Base-by-base conservation (phyloP, 306 rosid species). In the Rosa lucieae region DNA sequence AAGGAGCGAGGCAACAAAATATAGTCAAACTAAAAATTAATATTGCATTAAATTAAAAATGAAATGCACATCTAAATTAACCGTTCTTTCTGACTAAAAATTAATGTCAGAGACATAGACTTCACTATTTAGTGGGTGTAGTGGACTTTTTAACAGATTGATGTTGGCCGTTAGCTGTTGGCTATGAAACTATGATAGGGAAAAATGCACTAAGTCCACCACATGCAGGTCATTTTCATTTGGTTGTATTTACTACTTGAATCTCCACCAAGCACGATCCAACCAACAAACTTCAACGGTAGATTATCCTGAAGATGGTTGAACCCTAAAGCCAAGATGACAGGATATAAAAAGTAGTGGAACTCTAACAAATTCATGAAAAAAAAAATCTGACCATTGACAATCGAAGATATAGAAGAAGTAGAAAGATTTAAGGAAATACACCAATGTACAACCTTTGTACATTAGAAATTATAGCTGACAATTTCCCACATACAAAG, bases 61-160 rank as follows among this genome's bases (percentile, higher is more conserved):
- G 37, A 23, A 46, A 67, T 15, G 23, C 1, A 23, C 4, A 26
- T 35, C 39, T 21, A 29, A 35, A 3, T 32, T 32, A 32, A 62
- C 71, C 62, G 49, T 29, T 62, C 37, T 46, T 76, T 76, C 63
- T 47, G 39, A 76, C 63, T 35, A 18, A 35, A 18, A 59, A 8
- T 23, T 23, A 75, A 74, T 74, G 78, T 74, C 78, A 58, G 43
- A 74, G 29, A 46, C 14, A 74, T 1, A 42, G 23, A 21, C 23
- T 39, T n/a, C 6, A 42, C 26, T 8, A 40, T 37, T 55, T 21
- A 14, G 15, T 18, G n/a, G 21, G 35, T 39, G 40, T 11, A 10
- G 71, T 43, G 14, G 79, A 26, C 79, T 47, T 63, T 55, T 12
- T 18, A 8, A 17, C 59, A 61, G 6, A 43, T 68, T 43, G 35